Base-by-base conservation (phyloP, 345 rosid species). In the Eucalyptus regnans region DNA sequence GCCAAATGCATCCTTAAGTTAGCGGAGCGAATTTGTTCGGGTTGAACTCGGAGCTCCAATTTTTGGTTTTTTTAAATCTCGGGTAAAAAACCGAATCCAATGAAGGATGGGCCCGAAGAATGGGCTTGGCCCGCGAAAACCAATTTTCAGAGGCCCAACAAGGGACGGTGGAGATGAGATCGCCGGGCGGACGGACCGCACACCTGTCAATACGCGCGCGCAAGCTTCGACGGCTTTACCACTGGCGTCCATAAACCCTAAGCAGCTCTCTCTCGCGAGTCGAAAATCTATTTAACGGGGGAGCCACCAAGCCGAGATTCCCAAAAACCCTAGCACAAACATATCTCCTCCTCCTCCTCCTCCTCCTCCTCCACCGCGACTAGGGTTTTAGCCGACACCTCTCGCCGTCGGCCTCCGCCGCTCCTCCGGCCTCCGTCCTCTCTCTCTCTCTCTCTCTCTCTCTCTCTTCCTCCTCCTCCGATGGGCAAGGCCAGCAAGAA, bases 401-500 rank as follows among this genome's bases (percentile, higher is more conserved):
- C n/a, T 44, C 49, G 81, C n/a, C 18, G 62, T 12, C 76, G 41
- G 27, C 88, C 64, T 87, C 86, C n/a, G 33, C 7, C 41, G 4
- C 37, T 66, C 66, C 66, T 14, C 7, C 51, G 44, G 3, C 27
- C 81, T 71, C 81, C 25, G 25, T 3, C 46, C 27, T 5, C 25
- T 86, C 41, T 27, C 12, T 37, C 41, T 54, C 41, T 16, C 33
- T 33, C 33, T 33, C 33, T 33, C 33, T 33, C n/a, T n/a, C 46
- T 46, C 31, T 22, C 13, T 10, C 31, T 25, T 41, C 50, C 49
- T 50, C 17, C 49, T 43, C 12, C 58, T 33, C n/a, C 48, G 41
- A 95, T 95, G 97, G 97, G 92, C 44, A 95, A 93, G 90, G 52
- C 93, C 31, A 92, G 93, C 92, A 94, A 95, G 91, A 95, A 95